Evolutionary conservation across 2,329 filamentous ascomycete genomes (phyloP).

Genomic region (Clonostachys rosea): DNA sequence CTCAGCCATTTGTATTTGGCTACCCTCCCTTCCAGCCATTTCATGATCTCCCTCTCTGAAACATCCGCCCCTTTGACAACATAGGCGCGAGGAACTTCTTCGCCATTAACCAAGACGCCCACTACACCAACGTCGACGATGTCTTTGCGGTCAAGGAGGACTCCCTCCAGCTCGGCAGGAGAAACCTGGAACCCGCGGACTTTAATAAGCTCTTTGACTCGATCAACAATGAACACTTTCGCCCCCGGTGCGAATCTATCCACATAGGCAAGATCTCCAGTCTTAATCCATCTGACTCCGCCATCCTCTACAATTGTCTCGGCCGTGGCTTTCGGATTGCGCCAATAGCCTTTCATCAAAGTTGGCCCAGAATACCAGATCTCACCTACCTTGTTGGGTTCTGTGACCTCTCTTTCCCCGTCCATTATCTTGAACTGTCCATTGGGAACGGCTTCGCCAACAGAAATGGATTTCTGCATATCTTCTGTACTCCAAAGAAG

Average conservation of each 20-base stretch:
- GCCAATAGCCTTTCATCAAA: not conserved
- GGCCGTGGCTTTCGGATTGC: not conserved
- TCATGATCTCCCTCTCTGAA: conserved; percentile 41
- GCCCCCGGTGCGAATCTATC: conserved; percentile 20
- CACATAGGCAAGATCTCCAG: not conserved
- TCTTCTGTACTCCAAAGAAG: too few relatives aligned
- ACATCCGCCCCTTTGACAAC: conserved; percentile 29
- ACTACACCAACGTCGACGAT: conserved; percentile 63
- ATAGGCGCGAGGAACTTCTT: conserved; percentile 61
- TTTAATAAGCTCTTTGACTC: conserved; percentile 56
- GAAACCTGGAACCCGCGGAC: conserved; percentile 56
- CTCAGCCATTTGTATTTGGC: conserved; percentile 61
- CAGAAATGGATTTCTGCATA: too few relatives aligned
- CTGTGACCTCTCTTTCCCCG: not conserved
- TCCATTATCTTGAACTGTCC: not conserved
- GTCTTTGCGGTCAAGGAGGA: conserved; percentile 27
- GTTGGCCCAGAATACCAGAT: not conserved
- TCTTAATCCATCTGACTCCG: not conserved
- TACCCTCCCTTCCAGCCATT: conserved; percentile 61
- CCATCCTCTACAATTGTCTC: not conserved
- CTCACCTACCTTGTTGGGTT: not conserved
- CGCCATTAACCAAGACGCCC: conserved; percentile 47
- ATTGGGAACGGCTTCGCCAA: too few relatives aligned
- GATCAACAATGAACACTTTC: not conserved
- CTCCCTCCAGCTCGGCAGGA: conserved; percentile 41